Base-by-base conservation (phyloP, 805 yeast genomes). In the Hanseniaspora jakobsenii region DNA sequence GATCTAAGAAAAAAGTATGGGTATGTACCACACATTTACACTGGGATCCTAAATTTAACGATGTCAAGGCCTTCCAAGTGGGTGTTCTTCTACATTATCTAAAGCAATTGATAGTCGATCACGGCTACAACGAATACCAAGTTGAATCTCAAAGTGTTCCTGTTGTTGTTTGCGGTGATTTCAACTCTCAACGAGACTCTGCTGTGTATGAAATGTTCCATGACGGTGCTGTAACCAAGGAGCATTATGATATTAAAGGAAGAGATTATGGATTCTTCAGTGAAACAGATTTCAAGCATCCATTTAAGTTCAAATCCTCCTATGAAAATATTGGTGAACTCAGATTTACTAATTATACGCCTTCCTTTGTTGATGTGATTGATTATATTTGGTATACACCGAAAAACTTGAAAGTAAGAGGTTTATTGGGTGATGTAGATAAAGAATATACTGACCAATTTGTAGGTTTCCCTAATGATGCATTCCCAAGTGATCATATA, bases 41-140 rank as follows among this genome's bases (percentile, higher is more conserved):
- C 61, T 91, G 98, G 97, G 96, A 91, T 66, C 98, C 98, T 3
- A 84, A 82, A 39, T 83, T 78, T 58, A 84, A 84, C 59, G 99
- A 91, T 64, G 99, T 91, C 47, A 91, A 91, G 62, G 77, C 96
- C 2, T 80, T 91, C 65, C 98, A 91, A 66, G 91, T 83, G 46
- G 96, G 95, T 34, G 80, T 91, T 23, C 66, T 91, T 51, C 65
- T 91, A 54, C 96, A 89, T 55, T 95, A 91, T 62, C 63, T 93
- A 56, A 91, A 84, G 57, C 65, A 65, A 6, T 61, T 83, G 38
- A 64, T 77, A 34, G 75, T 74, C 55, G 64, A 68, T 54, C 37
- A 42, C 19, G 26, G 31, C n/a, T 42, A 35, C 14, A 28, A 13
- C 9, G 21, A 35, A 26, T 22, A 32, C 5, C 61, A 66, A 38